Evolutionary conservation across 225 moss, liverwort and hornwort species (phyloP).

Genomic region (Pseudisothecium myosuroides): DNA sequence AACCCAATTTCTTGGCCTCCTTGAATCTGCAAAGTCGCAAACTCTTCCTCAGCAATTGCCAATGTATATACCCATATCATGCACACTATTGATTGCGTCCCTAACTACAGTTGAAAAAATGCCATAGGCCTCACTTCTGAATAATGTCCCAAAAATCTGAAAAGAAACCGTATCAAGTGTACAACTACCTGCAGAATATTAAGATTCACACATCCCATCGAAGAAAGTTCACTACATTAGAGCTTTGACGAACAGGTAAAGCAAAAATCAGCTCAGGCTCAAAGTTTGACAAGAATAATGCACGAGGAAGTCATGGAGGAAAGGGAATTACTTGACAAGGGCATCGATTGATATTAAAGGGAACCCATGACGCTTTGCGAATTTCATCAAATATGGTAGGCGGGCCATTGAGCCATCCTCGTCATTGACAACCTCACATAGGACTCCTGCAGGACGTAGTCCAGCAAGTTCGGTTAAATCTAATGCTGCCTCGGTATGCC

Average conservation of each 20-base stretch:
- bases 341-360: conserved; percentile 78
- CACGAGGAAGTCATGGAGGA: background rate
- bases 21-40: conserved; percentile 10
- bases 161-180: background rate
- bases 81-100: background rate
- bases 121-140: background rate
- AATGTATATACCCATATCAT: background rate
- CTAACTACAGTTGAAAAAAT: background rate
- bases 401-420: conserved; percentile 85
- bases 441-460: conserved; percentile 69
- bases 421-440: conserved; percentile 78
- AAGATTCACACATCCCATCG: background rate
- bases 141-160: background rate
- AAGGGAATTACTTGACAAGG: conserved; percentile 62
- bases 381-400: conserved; percentile 52
- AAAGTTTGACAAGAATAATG: background rate
- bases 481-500: conserved; percentile 89
- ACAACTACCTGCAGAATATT: background rate
- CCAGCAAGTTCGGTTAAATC: conserved; percentile 74
- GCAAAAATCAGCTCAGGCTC: background rate
- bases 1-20: conserved; percentile 6
- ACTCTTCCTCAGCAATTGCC: background rate
- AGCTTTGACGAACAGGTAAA: background rate
- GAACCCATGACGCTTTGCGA: conserved; percentile 54
- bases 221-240: background rate